phyloP scores from a whole-genome alignment of 1,284 basidiomycete genomes.

The Naganishia sp. region DNA sequence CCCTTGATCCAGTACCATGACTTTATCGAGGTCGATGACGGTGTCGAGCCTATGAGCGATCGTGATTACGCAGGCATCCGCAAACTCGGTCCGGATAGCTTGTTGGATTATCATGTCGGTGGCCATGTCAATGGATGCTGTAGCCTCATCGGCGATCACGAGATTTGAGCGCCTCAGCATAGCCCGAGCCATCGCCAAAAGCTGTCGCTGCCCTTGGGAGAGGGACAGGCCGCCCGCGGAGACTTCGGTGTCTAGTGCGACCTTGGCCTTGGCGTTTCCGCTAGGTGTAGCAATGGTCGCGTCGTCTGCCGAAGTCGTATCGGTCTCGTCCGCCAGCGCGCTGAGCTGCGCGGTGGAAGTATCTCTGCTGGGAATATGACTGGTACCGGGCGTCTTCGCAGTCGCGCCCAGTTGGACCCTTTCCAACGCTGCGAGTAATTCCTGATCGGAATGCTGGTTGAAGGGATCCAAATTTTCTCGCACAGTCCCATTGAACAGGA shows the following conservation, averaged over 20 bases:
- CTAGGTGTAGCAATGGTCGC: slow-evolving; percentile 9
- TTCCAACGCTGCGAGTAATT: slow-evolving; percentile 61
- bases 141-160: slow-evolving; percentile 75
- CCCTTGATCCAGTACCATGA: slow-evolving; percentile 80
- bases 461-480: slow-evolving; percentile 87
- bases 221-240: slow-evolving; percentile 23
- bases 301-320: slow-evolving; percentile 16
- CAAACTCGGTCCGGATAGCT: slow-evolving; percentile 77
- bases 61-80: slow-evolving; percentile 72
- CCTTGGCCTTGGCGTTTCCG: slow-evolving; percentile 12
- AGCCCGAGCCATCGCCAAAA: slow-evolving; percentile 68
- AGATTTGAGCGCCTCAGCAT: slow-evolving; percentile 69
- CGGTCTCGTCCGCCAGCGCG: slow-evolving; percentile 7
- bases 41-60: slow-evolving; percentile 70
- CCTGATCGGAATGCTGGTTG: slow-evolving; percentile 75
- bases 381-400: slow-evolving; percentile 27
- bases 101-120: slow-evolving; percentile 65
- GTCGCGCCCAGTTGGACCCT: slow-evolving; percentile 27
- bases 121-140: slow-evolving; percentile 66
- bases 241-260: slow-evolving; percentile 25
- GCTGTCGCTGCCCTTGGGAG: slow-evolving; percentile 70
- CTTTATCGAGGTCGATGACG: slow-evolving; percentile 68
- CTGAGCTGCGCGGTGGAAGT: slow-evolving; percentile 11
- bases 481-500: slow-evolving; percentile 82
- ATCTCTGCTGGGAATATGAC: slow-evolving; percentile 18